Evolutionary conservation across 345 rosid genomes (phyloP), one percentile per base, ranked within the genome.

Genomic region (Isatis tinctoria): DNA sequence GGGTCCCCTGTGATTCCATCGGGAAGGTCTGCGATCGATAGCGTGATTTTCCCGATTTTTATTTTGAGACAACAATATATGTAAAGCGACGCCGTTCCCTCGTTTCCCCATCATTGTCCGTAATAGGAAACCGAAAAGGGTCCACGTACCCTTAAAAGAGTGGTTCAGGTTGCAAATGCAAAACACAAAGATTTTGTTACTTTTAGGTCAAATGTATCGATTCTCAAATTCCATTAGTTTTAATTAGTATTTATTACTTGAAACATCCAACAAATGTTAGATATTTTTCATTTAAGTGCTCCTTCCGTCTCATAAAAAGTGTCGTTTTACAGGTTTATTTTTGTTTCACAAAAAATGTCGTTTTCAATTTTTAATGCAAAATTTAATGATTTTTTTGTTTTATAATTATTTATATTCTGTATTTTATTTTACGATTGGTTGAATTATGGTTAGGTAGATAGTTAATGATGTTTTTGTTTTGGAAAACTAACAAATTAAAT

Each of bases 91-190:
- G 3, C 39, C 76, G 68, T 71, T 65, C 20, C 28, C 35, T 44
- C 16, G 39, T 24, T 56, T 65, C 28, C 63, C 39, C 39, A 10
- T 71, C 68, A 58, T 18, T 77, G 76, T 58, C 72, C 56, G 14
- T 22, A 65, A 14, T 58, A 58, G 9, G 3, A 70, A 76, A 47
- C 70, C 24, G 13, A 32, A 36, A 43, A 61, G 57, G 61, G 75
- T 57, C 80, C 75, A 70, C 75, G 80, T 54, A 10, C 44, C 17
- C 17, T 56, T 47, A 13, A 70, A 71, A 71, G 80, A 77, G 62
- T 77, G 80, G 80, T 65, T 77, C 62, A 58, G n/a, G 52, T 77
- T 76, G 66, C 65, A 63, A 56, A 14, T 69, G 36, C 67, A 64
- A 20, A 10, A 39, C 8, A 3, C 16, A 17, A 26, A 76, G 53